Evolutionary conservation across 2,329 filamentous ascomycete genomes (phyloP).

Genomic region (Aspergillus tubingensis): DNA sequence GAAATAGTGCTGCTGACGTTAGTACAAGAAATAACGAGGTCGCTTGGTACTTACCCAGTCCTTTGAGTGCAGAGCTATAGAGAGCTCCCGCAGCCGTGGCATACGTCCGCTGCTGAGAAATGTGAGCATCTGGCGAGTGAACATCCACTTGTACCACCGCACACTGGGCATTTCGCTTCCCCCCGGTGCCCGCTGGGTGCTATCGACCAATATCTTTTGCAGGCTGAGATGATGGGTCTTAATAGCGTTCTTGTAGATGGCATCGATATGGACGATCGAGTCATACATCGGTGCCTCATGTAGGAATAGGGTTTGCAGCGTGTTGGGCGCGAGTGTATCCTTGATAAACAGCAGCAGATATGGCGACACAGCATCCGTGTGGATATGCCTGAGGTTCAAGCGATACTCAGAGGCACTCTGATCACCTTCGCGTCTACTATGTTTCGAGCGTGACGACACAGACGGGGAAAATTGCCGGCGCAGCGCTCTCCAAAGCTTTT

Average conservation of each 20-base stretch:
- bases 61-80: conserved; percentile 70
- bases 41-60: conserved; percentile 67
- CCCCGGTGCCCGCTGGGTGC: conserved; percentile 57
- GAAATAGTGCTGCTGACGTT: conserved; percentile 66
- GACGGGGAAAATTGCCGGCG: conserved; percentile 61
- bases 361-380: conserved; percentile 71
- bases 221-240: conserved; percentile 71
- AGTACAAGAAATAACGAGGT: background rate
- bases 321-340: conserved; percentile 75
- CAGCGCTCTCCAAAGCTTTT: conserved; percentile 73
- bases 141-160: conserved; percentile 70
- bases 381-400: conserved; percentile 70
- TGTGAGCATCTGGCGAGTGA: conserved; percentile 66
- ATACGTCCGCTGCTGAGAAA: conserved; percentile 78
- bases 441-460: conserved; percentile 11
- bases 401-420: conserved; percentile 53
- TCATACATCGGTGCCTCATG: conserved; percentile 63
- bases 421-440: conserved; percentile 12
- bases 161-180: conserved; percentile 39
- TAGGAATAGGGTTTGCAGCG: conserved; percentile 75
- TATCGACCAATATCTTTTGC: conserved; percentile 73
- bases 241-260: conserved; percentile 70
- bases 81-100: conserved; percentile 69
- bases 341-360: conserved; percentile 73
- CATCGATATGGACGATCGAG: conserved; percentile 66